phyloP scores from a whole-genome alignment of 106 monocot genomes.

The Iris macrosiphon region DNA sequence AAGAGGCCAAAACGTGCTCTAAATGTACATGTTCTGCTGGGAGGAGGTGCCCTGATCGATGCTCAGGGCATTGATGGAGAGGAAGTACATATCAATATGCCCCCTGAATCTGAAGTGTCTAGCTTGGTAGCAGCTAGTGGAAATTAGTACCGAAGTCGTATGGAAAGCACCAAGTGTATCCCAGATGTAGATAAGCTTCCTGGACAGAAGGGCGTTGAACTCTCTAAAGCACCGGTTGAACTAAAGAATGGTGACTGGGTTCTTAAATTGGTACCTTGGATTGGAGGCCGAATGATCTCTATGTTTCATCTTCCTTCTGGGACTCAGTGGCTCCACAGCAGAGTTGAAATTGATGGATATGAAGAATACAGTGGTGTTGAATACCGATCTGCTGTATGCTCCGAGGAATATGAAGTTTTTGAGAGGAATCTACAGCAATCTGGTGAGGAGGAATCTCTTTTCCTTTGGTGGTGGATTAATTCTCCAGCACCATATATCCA shows the following conservation, averaged over 20 bases:
- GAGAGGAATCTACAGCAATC: slow-evolving; percentile 58
- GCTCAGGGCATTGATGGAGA: slow-evolving; percentile 70
- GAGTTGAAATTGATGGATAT: slow-evolving; percentile 79
- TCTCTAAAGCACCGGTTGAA: slow-evolving; percentile 61
- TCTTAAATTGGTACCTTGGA: slow-evolving; percentile 83
- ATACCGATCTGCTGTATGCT: slow-evolving; percentile 91
- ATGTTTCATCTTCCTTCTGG: slow-evolving; percentile 90
- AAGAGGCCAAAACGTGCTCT: slow-evolving; percentile 64
- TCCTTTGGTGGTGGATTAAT: slow-evolving; percentile 90
- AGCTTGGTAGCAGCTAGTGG: slow-evolving; percentile 46
- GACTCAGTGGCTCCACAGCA: slow-evolving; percentile 81
- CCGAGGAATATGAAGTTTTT: slow-evolving; percentile 71
- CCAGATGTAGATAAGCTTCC: slow-evolving; percentile 46
- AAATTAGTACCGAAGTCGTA: slow-evolving; percentile 32
- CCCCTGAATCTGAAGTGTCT: slow-evolving; percentile 62
- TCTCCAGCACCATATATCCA: slow-evolving; percentile 65
- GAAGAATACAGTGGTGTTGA: slow-evolving; percentile 94
- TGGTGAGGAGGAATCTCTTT: slow-evolving; percentile 70
- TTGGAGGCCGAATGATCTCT: slow-evolving; percentile 87
- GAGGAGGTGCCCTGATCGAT: slow-evolving; percentile 74
- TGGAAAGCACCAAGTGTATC: slow-evolving; percentile 49
- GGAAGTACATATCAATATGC: slow-evolving; percentile 57
- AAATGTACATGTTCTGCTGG: slow-evolving; percentile 63
- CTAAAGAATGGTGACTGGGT: slow-evolving; percentile 79
- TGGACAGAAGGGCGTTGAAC: slow-evolving; percentile 45